Evolutionary conservation across 2,329 filamentous ascomycete species (phyloP), one percentile per base, ranked within the genome.

Genomic region (Torrubiella hemipterigena): DNA sequence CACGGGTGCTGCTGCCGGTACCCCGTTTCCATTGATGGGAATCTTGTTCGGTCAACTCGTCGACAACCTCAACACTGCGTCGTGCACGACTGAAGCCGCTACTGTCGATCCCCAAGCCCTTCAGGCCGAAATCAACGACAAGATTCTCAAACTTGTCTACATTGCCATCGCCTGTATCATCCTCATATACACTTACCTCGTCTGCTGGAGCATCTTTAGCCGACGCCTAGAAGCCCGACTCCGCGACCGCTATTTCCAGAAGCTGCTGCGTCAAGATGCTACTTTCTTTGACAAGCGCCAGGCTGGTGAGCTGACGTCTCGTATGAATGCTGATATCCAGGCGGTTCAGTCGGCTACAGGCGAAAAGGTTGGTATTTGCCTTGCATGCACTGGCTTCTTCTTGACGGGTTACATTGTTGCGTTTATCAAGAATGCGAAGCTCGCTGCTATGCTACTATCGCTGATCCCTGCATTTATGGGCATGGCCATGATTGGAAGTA

Each of bases 301-400:
- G 28, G 64, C 73, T 1, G 76, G 75, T 12, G 72, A 80, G 47
- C 67, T 81, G 10, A 65, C 71, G 2, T 69, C 72, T 7, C 63
- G 77, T 13, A 64, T 83, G 26, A 75, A 75, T 44, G 63, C 64
- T 32, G 77, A 82, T 42, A 76, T 81, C 20, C 68, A 76, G 36
- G 67, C 70, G 2, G 72, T 83, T 31, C 77, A 78, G 43, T 66
- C 68, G 0, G 78, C 78, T 11, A 80, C 77, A 0, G 76, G 72
- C 2, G 78, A 82, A 50, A 83, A 83, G 48, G 76, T 80, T 12
- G 77, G 77, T 31, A 69, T 80, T 20, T 67, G 69, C 40, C 59
- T 82, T 5, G 64, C 67, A 16, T 74, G 67, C 30, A 50, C 70
- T 8, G 72, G 73, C 3, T 82, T 80, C 49, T 81, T 81, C 45